These are phyloP conservation scores for Prunus salicina DNA, from an alignment of 306 rosid species.

Conservation along the genomic window DNA sequence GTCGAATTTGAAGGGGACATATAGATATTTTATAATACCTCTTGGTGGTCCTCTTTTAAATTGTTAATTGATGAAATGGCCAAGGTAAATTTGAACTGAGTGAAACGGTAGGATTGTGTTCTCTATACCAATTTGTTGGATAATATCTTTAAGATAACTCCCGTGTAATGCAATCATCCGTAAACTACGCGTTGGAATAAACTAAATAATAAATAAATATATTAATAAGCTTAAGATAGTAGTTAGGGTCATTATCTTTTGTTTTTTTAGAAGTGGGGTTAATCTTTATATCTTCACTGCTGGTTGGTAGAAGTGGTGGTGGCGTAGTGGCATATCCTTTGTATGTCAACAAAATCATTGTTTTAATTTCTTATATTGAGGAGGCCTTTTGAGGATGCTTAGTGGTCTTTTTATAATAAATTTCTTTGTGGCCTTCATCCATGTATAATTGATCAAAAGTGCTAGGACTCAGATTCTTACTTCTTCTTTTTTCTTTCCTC, in stretches of 20 bases:
- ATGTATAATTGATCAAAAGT: too few relatives aligned
- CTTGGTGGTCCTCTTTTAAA: background rate
- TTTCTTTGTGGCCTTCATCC: too few relatives aligned
- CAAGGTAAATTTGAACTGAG: background rate
- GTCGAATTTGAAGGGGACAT: slow-evolving; percentile 21
- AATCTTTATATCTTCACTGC: background rate
- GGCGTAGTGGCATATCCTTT: background rate
- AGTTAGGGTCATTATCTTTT: too few relatives aligned
- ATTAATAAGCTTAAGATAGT: too few relatives aligned
- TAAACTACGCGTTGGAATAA: too few relatives aligned
- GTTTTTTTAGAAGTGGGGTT: background rate
- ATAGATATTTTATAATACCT: background rate
- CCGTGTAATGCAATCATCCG: too few relatives aligned
- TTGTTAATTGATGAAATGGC: background rate
- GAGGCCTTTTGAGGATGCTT: background rate
- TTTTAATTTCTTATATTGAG: background rate
- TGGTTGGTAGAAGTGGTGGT: slow-evolving; percentile 10
- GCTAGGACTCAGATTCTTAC: too few relatives aligned
- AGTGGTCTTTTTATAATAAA: background rate
- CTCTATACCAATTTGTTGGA: too few relatives aligned
- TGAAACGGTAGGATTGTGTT: background rate
- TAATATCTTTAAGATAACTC: too few relatives aligned
- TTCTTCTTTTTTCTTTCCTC: too few relatives aligned
- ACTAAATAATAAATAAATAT: too few relatives aligned
- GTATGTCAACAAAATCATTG: background rate